These are phyloP conservation scores for Podospora didyma DNA, from an alignment of 495 filamentous ascomycete species.

Conservation along the genomic window DNA sequence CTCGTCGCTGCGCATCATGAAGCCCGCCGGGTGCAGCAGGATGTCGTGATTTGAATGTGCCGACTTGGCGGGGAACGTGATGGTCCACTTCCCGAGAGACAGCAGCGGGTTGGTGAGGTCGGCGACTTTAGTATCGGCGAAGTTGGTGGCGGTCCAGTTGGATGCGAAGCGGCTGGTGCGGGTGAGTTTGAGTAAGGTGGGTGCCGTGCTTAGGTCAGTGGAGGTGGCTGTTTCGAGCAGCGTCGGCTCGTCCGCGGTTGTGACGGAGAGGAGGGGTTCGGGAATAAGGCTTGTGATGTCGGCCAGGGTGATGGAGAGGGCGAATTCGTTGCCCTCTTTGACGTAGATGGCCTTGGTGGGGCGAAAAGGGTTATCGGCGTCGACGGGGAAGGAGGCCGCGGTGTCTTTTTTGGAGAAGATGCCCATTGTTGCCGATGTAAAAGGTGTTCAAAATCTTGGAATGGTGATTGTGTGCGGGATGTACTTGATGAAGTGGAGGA, in stretches of 20 bases:
- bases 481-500: too few relatives aligned
- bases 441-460: too few relatives aligned
- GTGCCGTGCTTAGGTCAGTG: background rate
- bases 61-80: constrained; percentile 12
- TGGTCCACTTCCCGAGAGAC: constrained; percentile 6
- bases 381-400: constrained; percentile 6
- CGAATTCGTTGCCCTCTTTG: background rate
- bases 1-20: background rate
- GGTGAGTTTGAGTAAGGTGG: background rate
- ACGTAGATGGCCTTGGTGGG: constrained; percentile 4
- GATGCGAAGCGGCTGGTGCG: constrained; percentile 1
- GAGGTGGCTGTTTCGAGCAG: too few relatives aligned
- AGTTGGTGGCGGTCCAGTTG: background rate
- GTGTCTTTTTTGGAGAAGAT: constrained; percentile 1
- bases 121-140: background rate
- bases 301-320: background rate
- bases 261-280: too few relatives aligned
- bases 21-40: constrained; percentile 2
- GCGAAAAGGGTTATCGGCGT: background rate
- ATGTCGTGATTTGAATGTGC: constrained; percentile 11
- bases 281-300: constrained; percentile 1
- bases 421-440: too few relatives aligned
- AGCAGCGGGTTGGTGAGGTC: constrained; percentile 2
- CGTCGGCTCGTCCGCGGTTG: too few relatives aligned
- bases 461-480: too few relatives aligned